These are phyloP conservation scores for Ogataea trehalophila DNA, from an alignment of 805 yeast genomes.

Conservation along the genomic window DNA sequence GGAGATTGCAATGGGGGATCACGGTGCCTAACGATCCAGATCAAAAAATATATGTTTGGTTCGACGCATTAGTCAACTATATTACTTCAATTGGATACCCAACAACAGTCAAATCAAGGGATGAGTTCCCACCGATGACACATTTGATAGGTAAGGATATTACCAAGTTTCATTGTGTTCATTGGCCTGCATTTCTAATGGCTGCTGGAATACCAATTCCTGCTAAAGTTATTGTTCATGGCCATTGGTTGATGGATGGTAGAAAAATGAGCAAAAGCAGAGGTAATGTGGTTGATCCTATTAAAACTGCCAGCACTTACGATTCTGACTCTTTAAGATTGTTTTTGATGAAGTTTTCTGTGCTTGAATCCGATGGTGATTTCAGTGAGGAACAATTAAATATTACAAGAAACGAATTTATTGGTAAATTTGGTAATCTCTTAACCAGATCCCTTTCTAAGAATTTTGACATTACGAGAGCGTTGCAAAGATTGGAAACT, in stretches of 20 bases:
- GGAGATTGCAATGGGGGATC: conserved; percentile 84
- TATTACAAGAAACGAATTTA: conserved; percentile 55
- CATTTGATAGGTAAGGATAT: conserved; percentile 94
- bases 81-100: conserved; percentile 65
- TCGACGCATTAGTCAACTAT: conserved; percentile 88
- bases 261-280: conserved; percentile 88
- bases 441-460: conserved; percentile 68
- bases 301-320: conserved; percentile 53
- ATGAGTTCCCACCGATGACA: conserved; percentile 31
- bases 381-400: conserved; percentile 57
- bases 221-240: conserved; percentile 74
- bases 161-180: conserved; percentile 78
- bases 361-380: conserved; percentile 73
- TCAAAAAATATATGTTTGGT: conserved; percentile 93
- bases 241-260: conserved; percentile 91
- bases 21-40: conserved; percentile 74
- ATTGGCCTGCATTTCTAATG: conserved; percentile 89
- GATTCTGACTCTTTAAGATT: conserved; percentile 74
- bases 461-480: conserved; percentile 53
- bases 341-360: conserved; percentile 71
- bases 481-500: conserved; percentile 29
- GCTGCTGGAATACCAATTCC: conserved; percentile 78
- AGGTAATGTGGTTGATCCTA: conserved; percentile 93
- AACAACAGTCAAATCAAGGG: conserved; percentile 4
- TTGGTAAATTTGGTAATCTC: conserved; percentile 81